Conservation (phyloP, 163 green algal genomes). For the Chlamydomonas reinhardtii region DNA sequence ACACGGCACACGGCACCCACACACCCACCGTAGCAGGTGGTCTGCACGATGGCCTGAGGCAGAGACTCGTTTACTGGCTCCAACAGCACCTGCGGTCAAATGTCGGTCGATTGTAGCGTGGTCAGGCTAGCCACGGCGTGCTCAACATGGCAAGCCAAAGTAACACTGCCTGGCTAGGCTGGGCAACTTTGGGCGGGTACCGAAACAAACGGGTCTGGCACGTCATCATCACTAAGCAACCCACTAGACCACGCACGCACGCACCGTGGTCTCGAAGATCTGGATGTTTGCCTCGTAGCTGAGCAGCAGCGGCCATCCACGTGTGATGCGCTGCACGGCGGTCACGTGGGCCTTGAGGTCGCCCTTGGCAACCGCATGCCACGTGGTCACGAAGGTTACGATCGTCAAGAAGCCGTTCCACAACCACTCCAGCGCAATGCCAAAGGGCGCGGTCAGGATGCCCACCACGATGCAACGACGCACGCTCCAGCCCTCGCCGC, state of each 20-base stretch:
- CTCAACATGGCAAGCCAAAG: no score
- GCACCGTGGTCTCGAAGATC: neutral
- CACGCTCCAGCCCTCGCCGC: neutral
- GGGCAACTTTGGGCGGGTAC: no score
- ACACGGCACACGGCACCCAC: no score
- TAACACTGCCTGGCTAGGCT: no score
- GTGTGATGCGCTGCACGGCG: no score
- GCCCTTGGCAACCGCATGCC: no score
- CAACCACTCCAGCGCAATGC: neutral
- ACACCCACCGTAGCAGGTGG: neutral
- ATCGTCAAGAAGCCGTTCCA: neutral
- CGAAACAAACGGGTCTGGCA: no score
- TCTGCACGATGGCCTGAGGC: conserved; percentile 9
- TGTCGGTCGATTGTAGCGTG: neutral
- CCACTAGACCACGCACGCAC: no score
- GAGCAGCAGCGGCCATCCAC: no score
- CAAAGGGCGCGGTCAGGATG: neutral
- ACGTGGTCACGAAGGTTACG: neutral
- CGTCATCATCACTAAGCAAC: no score
- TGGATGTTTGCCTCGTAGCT: neutral
- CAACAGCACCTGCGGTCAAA: neutral
- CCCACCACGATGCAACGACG: neutral
- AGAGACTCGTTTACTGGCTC: neutral
- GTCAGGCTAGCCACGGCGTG: no score
- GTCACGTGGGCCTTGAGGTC: no score